These are phyloP conservation scores for Davidsoniella neocaledoniae DNA, from an alignment of 2,329 filamentous ascomycete genomes.

Conservation along the genomic window DNA sequence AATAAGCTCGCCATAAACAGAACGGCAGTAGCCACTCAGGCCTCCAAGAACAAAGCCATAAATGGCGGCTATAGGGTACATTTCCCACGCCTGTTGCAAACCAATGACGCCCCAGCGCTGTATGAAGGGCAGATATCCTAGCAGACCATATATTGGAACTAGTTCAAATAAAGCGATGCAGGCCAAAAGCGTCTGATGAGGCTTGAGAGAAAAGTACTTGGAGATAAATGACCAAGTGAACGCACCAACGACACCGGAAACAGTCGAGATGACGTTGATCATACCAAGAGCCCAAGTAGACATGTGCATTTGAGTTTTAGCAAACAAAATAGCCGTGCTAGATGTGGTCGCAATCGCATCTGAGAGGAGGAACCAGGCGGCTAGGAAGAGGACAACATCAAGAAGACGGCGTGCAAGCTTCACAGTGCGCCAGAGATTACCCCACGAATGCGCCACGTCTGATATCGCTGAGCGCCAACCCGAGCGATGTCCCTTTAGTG, in stretches of 20 bases:
- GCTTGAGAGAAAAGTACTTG: slow-evolving; percentile 47
- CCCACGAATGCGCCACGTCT: slow-evolving; percentile 76
- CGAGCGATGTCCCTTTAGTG: slow-evolving; percentile 18
- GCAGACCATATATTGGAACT: slow-evolving; percentile 78
- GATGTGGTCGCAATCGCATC: slow-evolving; percentile 91
- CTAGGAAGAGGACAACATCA: slow-evolving; percentile 64
- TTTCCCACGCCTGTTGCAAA: slow-evolving; percentile 89
- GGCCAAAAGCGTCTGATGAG: slow-evolving; percentile 79
- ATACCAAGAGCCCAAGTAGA: slow-evolving; percentile 70
- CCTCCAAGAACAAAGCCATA: slow-evolving; percentile 94
- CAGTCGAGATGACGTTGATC: slow-evolving; percentile 84
- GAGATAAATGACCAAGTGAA: slow-evolving; percentile 79
- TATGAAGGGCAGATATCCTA: slow-evolving; percentile 74
- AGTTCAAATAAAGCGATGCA: slow-evolving; percentile 83
- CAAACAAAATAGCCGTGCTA: slow-evolving; percentile 86
- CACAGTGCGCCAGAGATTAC: slow-evolving; percentile 64
- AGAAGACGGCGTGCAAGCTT: slow-evolving; percentile 54
- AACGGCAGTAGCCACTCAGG: slow-evolving; percentile 77
- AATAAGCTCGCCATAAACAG: slow-evolving; percentile 82
- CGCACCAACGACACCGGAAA: slow-evolving; percentile 69
- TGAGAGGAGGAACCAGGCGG: slow-evolving; percentile 85
- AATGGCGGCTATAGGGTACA: slow-evolving; percentile 80
- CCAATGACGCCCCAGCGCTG: slow-evolving; percentile 59
- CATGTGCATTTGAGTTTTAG: slow-evolving; percentile 88
- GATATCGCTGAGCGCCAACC: slow-evolving; percentile 23